These are phyloP conservation scores for Cicer arietinum DNA, from an alignment of 306 rosid genomes.

Conservation along the genomic window DNA sequence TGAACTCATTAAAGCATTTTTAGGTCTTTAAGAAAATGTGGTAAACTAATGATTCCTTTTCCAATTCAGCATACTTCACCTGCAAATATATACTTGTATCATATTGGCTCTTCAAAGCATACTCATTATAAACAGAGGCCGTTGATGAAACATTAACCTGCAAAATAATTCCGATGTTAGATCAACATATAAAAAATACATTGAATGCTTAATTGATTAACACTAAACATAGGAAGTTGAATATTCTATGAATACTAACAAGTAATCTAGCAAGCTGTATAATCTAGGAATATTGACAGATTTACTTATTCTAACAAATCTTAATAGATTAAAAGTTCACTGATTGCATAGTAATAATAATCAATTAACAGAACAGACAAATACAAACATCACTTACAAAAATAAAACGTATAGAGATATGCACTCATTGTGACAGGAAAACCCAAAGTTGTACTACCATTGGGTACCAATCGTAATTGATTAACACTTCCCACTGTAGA, in stretches of 20 bases:
- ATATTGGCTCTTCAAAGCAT: slow-evolving; percentile 98
- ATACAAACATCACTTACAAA: slow-evolving; percentile 71
- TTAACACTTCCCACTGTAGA: slow-evolving; percentile 96
- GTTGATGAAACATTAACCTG: slow-evolving; percentile 95
- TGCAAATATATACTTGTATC: slow-evolving; percentile 99
- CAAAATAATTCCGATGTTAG: slow-evolving; percentile 47
- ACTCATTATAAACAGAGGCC: slow-evolving; percentile 98
- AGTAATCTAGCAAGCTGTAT: not conserved
- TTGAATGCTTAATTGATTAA: no score
- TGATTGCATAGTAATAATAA: slow-evolving; percentile 2
- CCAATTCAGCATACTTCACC: slow-evolving; percentile 55
- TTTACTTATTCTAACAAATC: not conserved
- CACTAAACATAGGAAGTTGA: not conserved
- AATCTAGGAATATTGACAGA: not conserved
- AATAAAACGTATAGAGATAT: slow-evolving; percentile 71
- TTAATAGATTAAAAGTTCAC: slow-evolving; percentile 30
- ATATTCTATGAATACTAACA: not conserved
- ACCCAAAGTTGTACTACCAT: slow-evolving; percentile 72
- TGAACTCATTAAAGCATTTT: no score
- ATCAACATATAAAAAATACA: slow-evolving; percentile 21
- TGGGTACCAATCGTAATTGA: slow-evolving; percentile 85
- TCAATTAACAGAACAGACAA: slow-evolving; percentile 22
- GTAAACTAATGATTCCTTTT: not conserved
- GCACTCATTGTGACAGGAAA: slow-evolving; percentile 83
- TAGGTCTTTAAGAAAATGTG: not conserved